Conservation (phyloP, 371 early-diverging fungal genomes). For the Mortierella sp. region DNA sequence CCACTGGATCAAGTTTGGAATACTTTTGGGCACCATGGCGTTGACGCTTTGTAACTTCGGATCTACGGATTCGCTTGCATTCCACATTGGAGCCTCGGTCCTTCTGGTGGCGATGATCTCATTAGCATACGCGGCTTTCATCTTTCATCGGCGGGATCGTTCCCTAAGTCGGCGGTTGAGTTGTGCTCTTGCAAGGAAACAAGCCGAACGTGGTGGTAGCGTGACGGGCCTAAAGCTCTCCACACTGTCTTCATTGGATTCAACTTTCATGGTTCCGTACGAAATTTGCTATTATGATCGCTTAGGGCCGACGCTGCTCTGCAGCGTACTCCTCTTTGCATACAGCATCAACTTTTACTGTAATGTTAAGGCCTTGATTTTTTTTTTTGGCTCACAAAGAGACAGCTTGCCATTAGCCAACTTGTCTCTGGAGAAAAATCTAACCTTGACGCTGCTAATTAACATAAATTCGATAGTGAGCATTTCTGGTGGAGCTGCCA, state of each 20-base stretch:
- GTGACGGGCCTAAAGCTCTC: neutral
- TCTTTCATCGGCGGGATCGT: slow-evolving; percentile 39
- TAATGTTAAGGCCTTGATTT: slow-evolving; percentile 6
- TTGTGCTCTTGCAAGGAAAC: slow-evolving; percentile 14
- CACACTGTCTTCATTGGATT: neutral
- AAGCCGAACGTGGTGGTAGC: slow-evolving; percentile 5
- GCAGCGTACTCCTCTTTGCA: slow-evolving; percentile 22
- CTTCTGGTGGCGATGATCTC: slow-evolving; percentile 30
- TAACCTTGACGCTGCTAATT: neutral
- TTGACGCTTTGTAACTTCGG: slow-evolving; percentile 45
- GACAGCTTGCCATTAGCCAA: neutral
- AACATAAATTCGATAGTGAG: slow-evolving; percentile 13
- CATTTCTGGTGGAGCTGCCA: slow-evolving; percentile 1
- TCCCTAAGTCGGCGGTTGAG: slow-evolving; percentile 23
- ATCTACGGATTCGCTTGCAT: slow-evolving; percentile 14
- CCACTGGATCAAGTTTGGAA: slow-evolving; percentile 46
- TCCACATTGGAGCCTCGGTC: slow-evolving; percentile 16
- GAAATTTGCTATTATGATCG: slow-evolving; percentile 39
- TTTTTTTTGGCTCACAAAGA: neutral
- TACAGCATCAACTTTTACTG: slow-evolving; percentile 40
- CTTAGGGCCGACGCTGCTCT: slow-evolving; percentile 31
- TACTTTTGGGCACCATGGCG: slow-evolving; percentile 32
- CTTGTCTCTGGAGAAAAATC: neutral
- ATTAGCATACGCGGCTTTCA: slow-evolving; percentile 21
- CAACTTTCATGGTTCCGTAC: neutral